phyloP scores from a whole-genome alignment of 225 moss, liverwort and hornwort genomes.

The Marchantia paleacea region DNA sequence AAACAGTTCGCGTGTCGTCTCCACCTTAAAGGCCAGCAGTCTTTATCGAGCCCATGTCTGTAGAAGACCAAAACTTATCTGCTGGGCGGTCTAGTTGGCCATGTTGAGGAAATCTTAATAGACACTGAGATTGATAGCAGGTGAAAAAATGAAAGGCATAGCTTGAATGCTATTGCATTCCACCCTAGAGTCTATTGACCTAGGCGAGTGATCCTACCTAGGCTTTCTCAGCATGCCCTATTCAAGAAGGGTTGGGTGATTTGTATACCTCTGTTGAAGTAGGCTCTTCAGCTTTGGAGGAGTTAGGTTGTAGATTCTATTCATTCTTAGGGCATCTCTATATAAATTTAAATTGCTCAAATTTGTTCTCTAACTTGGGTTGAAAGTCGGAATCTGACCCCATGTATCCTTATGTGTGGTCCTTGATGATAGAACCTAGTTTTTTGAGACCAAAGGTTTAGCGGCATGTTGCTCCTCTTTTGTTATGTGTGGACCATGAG shows the following conservation, averaged over 20 bases:
- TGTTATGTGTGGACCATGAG: too few relatives aligned
- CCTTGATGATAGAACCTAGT: not conserved
- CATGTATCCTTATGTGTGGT: not conserved
- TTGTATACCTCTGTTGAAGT: constrained; percentile 36
- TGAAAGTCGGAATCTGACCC: not conserved
- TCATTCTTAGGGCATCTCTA: constrained; percentile 31
- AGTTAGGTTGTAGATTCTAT: constrained; percentile 38
- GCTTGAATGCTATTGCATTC: constrained; percentile 16
- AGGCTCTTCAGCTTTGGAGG: constrained; percentile 21
- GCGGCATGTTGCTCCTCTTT: too few relatives aligned
- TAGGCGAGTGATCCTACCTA: constrained; percentile 20
- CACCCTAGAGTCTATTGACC: constrained; percentile 12
- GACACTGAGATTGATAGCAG: constrained; percentile 2
- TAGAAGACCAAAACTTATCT: not conserved
- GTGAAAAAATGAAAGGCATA: constrained; percentile 19
- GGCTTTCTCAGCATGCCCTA: constrained; percentile 19
- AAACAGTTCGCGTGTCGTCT: constrained; percentile 18
- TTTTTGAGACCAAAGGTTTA: too few relatives aligned
- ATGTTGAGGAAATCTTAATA: constrained; percentile 6
- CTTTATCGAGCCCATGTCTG: constrained; percentile 10
- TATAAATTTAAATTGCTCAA: constrained; percentile 26
- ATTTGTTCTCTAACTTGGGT: constrained; percentile 2
- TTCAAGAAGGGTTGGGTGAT: constrained; percentile 15
- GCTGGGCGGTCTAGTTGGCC: not conserved
- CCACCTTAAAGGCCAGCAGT: constrained; percentile 12